Evolutionary conservation across 1,139 yeast species (phyloP), one percentile per base, ranked within the genome.

Genomic region (Taphrina pruni): DNA sequence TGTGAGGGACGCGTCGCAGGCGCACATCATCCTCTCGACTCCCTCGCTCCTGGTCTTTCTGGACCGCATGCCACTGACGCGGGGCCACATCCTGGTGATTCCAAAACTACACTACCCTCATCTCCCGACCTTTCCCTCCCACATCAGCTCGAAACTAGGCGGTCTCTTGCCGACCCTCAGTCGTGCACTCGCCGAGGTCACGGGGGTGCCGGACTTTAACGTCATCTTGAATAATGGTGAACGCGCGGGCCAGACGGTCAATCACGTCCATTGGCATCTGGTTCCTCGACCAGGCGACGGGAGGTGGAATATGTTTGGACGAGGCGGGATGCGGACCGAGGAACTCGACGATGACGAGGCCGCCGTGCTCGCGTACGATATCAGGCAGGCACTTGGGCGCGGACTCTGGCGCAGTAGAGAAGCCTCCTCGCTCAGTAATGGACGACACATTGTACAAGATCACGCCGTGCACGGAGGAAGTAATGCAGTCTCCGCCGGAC

Each of bases 191-290:
- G 90, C 95, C 72, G 83, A 85, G 74, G 90, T 89, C 2, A 77
- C 86, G 41, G 86, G 82, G 7, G 85, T 90, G 74, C 84, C 86
- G 77, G 97, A 97, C 54, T 93, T 92, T 84, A 93, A 93, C 77
- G 79, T 93, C 43, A 83, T 93, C 73, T 97, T 70, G 38, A 94
- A 94, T 82, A 93, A 94, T 75, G 98, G 97, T 55, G 80, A 89
- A 75, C 88, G 92, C 76, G 98, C 98, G 26, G 97, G 93, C 77
- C 98, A 93, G 80, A 72, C 70, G 17, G 97, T 94, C 72, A 96
- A 89, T 75, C 99, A 93, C 78, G 97, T 93, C 70, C 99, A 93
- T 78, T 90, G 93, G 84, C 99, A 93, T 77, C 85, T 93, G 79
- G 93, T 93, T 76, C 99, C 99, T 55, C 93, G 93, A 83, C 84